Evolutionary conservation across 2,329 filamentous ascomycete genomes (phyloP).

Genomic region (Fusarium guadeloupense): DNA sequence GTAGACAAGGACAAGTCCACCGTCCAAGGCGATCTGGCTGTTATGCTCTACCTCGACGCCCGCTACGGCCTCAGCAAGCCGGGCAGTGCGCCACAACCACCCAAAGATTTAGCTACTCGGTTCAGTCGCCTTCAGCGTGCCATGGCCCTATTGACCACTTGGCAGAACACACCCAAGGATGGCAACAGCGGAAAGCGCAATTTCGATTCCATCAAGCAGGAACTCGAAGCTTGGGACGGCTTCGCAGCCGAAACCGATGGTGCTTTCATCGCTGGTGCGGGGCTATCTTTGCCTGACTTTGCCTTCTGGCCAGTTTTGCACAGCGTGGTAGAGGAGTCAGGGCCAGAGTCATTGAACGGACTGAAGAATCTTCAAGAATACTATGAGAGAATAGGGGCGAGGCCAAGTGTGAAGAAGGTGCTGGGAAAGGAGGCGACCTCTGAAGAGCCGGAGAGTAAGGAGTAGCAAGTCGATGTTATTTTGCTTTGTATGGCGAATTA

Average conservation of each 20-base stretch:
- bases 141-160: slow-evolving; percentile 49
- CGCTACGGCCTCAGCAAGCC: slow-evolving; percentile 53
- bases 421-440: slow-evolving; percentile 22
- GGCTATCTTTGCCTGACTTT: slow-evolving; percentile 61
- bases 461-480: background rate
- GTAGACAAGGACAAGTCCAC: slow-evolving; percentile 65
- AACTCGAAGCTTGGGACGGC: slow-evolving; percentile 54
- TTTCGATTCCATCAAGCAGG: slow-evolving; percentile 41
- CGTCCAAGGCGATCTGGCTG: slow-evolving; percentile 60
- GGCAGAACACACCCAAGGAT: slow-evolving; percentile 40
- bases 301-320: slow-evolving; percentile 66
- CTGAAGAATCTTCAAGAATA: slow-evolving; percentile 49
- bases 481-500: background rate
- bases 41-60: slow-evolving; percentile 70
- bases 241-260: slow-evolving; percentile 45
- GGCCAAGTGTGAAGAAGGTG: slow-evolving; percentile 37
- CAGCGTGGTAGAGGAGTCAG: slow-evolving; percentile 52
- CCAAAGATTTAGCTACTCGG: slow-evolving; percentile 48
- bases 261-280: slow-evolving; percentile 57
- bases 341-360: slow-evolving; percentile 45
- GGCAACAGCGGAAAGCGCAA: slow-evolving; percentile 7
- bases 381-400: slow-evolving; percentile 45
- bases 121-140: slow-evolving; percentile 55
- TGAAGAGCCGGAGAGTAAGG: background rate
- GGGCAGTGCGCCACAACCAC: slow-evolving; percentile 35